Evolutionary conservation across 176 grass and related monocot genomes (phyloP), one percentile per base, ranked within the genome.

Genomic region (Poa pratensis): DNA sequence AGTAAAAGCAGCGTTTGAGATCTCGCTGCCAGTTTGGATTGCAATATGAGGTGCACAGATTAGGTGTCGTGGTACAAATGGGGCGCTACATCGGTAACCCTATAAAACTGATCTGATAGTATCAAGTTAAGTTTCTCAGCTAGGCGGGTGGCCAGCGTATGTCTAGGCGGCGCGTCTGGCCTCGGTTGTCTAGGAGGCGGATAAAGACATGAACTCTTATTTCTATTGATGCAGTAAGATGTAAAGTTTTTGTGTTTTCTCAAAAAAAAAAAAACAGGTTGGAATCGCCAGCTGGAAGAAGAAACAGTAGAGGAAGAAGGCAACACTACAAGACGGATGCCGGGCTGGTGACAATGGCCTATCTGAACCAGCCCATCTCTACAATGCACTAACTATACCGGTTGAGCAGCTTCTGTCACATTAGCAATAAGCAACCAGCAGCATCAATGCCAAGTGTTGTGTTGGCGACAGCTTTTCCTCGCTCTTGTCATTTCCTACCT

Each of bases 361-460:
- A 28, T 63, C 20, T 8, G 19, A 59, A 59, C 55, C 55, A 59
- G 20, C 55, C 0, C 55, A 23, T 69, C 67, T 69, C 40, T 73
- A 48, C 40, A 43, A 26, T 48, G 69, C 42, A 23, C 40, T 73
- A 73, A 73, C 69, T 46, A 73, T 24, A 72, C 69, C 23, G 40
- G 7, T 46, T 48, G 39, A 13, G 4, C 39, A 42, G 43, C 37
- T 70, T 70, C 67, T 70, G 69, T 2, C 11, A 46, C 39, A 72
- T 40, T 48, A 46, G n/a, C 69, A 46, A 72, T 46, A 6, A 72
- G 22, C 69, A 43, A 72, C 40, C 12, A 46, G 69, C n/a, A 72
- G 69, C n/a, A 23, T 72, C 7, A 37, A 39, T 71, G 39, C 1
- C 69, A 69, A 26, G 39, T 24, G 42, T 48, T 72, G 40, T 72